These are phyloP conservation scores for Fraxinus xanthoxyloides DNA, from an alignment of 305 asterid species.

Conservation along the genomic window DNA sequence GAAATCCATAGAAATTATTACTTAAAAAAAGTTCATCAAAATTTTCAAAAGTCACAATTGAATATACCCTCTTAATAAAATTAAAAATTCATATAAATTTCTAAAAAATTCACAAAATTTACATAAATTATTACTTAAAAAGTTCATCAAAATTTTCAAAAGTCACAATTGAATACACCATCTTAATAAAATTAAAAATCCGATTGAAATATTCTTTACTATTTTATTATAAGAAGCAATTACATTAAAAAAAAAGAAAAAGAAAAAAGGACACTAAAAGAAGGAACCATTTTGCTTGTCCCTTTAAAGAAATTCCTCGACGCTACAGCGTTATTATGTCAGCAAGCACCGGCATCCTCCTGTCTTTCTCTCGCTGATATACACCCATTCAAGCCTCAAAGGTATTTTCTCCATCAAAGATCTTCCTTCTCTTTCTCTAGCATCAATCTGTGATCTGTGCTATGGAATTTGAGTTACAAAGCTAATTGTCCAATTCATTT, in stretches of 20 bases:
- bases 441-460: background rate
- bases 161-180: too few species aligned
- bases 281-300: background rate
- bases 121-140: too few species aligned
- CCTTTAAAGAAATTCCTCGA: background rate
- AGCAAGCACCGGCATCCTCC: background rate
- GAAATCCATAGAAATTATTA: too few species aligned
- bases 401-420: background rate
- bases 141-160: too few species aligned
- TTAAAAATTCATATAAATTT: too few species aligned
- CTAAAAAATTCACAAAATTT: too few species aligned
- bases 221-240: background rate
- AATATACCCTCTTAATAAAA: too few species aligned
- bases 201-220: background rate
- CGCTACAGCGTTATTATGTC: background rate
- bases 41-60: too few species aligned
- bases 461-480: background rate
- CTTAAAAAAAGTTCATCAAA: too few species aligned
- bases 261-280: background rate
- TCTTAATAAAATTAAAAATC: too few species aligned
- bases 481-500: background rate
- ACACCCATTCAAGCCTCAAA: background rate
- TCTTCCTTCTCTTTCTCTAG: background rate
- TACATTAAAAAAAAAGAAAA: background rate
- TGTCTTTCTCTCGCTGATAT: background rate